Evolutionary conservation across 2,329 filamentous ascomycete genomes (phyloP).

Genomic region (Decorospora gaudefroyi): DNA sequence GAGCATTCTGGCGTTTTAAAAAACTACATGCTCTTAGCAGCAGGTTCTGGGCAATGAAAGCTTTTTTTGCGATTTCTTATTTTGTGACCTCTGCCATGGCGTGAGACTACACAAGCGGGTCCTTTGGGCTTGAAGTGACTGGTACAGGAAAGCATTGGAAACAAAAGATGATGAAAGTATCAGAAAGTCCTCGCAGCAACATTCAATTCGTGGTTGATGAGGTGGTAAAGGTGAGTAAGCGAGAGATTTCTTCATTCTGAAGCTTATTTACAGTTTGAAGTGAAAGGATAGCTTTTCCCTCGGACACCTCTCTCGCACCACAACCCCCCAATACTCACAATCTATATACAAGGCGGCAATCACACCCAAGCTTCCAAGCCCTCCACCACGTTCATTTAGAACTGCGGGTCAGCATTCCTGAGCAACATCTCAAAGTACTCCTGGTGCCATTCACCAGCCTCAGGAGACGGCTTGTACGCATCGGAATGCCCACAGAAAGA

Average conservation of each 20-base stretch:
- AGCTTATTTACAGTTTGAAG: constrained; percentile 3
- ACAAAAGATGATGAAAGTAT: no score
- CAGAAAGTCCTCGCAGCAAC: no score
- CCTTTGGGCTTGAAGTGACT: no score
- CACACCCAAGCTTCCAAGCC: neutral
- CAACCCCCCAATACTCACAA: constrained; percentile 10
- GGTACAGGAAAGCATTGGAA: no score
- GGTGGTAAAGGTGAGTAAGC: neutral
- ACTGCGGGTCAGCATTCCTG: constrained; percentile 47
- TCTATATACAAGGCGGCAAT: constrained; percentile 18
- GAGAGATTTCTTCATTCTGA: neutral
- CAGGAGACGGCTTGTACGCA: constrained; percentile 66
- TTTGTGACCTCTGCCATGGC: no score
- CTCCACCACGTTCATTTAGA: constrained; percentile 22
- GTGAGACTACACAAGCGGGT: no score
- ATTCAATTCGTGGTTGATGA: no score
- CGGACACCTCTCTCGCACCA: neutral
- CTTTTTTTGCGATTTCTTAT: no score
- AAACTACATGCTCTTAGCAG: no score
- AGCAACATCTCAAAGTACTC: constrained; percentile 49
- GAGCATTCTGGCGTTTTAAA: no score
- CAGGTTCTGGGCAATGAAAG: no score
- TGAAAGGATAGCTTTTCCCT: constrained; percentile 5
- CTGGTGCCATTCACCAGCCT: constrained; percentile 71
- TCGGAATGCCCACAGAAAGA: constrained; percentile 60